These are phyloP conservation scores for Mortierella sp. DNA, from an alignment of 371 early-diverging fungal genomes.

Conservation along the genomic window DNA sequence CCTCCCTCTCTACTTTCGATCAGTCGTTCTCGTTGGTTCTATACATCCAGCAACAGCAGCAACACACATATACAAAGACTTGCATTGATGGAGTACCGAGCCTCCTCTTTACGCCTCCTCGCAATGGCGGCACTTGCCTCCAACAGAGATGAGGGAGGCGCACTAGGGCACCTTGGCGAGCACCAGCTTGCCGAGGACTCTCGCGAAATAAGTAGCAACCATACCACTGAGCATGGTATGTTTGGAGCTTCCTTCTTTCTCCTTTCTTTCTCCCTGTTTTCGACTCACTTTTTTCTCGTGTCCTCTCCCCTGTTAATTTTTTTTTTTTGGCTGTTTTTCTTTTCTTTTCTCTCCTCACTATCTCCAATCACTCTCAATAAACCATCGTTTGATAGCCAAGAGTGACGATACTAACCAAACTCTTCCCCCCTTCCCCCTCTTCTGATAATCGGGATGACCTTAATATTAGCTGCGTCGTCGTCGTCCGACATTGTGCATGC, in stretches of 20 bases:
- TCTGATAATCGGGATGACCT: neutral
- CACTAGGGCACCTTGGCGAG: neutral
- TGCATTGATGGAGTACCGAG: neutral
- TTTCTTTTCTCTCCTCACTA: neutral
- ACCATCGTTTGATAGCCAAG: neutral
- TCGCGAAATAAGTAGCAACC: neutral
- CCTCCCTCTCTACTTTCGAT: neutral
- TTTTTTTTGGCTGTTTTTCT: neutral
- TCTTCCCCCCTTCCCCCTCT: neutral
- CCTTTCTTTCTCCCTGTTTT: too few species aligned
- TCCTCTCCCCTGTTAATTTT: neutral
- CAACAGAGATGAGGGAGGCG: neutral
- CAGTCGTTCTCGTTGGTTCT: neutral
- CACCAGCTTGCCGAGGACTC: neutral
- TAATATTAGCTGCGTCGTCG: neutral
- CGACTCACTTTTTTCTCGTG: neutral
- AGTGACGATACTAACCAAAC: neutral
- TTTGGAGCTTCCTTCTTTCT: too few species aligned
- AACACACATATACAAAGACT: neutral
- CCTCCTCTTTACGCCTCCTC: neutral
- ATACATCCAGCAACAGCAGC: neutral
- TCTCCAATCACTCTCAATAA: neutral
- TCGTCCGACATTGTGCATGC: neutral
- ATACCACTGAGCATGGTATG: neutral
- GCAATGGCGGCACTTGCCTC: conserved; percentile 7